Base-by-base conservation (phyloP, 1,284 basidiomycete genomes). In the Blastosporella zonata region DNA sequence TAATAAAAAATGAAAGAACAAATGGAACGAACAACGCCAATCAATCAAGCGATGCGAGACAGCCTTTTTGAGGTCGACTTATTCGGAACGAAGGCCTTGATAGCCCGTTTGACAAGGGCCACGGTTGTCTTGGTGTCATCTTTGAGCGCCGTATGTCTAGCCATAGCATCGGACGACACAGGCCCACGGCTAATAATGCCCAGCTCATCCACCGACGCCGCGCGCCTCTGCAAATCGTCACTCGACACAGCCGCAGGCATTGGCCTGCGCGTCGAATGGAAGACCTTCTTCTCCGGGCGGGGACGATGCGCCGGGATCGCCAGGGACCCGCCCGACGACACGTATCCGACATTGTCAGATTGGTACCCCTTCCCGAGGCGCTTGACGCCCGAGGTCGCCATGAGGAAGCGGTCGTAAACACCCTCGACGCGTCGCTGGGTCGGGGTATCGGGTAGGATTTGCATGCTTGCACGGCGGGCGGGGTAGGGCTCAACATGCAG, bases 311-410 rank as follows among this genome's bases (percentile, higher is more conserved):
- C 64, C 15, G 64, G 43, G 8, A 61, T 62, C 38, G 36, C 21
- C 36, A 22, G 12, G 12, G 36, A 36, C 6, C 15, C 6, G 15
- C 60, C 64, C 23, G 59, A 56, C 25, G 57, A 55, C 27, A 67
- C 55, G 1, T 77, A 72, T 29, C 70, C 73, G 34, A 64, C 42
- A 52, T 76, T 75, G 43, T 86, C 78, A 1, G 84, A 87, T 63
- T 89, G 83, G 56, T 89, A 89, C 9, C 87, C 86, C 56, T 79
- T 82, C 2, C 86, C 86, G 8, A 82, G 67, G 15, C 86, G 82
- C 60, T 82, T 87, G 33, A 89, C 84, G 23, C 83, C 82, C 3
- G 81, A 78, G 0, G 84, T 85, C 6, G 84, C 82, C 83, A 87
- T 86, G 23, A 90, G 71, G 70, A 89, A 84, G 33, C 83, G 77